These are phyloP conservation scores for Pestalotiopsis fici DNA, from an alignment of 2,329 filamentous ascomycete genomes.

Conservation along the genomic window DNA sequence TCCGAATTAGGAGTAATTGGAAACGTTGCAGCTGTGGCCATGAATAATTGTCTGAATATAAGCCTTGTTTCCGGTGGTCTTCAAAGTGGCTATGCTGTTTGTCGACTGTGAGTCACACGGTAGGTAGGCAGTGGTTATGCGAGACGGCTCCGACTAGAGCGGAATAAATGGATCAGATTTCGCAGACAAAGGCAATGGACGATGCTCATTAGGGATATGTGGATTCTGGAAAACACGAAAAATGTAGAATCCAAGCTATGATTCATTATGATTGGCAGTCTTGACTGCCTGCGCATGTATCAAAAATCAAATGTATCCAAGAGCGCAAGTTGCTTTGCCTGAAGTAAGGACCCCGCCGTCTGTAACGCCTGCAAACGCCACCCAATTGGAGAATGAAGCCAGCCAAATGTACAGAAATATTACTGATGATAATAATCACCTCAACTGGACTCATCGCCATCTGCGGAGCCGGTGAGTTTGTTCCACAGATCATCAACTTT, in stretches of 20 bases:
- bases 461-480: conserved; percentile 36
- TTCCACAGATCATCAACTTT: conserved; percentile 48
- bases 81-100: not conserved
- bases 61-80: not conserved
- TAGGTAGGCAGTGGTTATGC: not conserved
- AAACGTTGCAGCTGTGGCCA: not conserved
- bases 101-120: not conserved
- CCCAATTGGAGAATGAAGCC: not conserved
- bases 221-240: not conserved
- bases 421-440: not conserved
- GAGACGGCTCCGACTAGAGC: not conserved
- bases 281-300: not conserved
- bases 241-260: not conserved
- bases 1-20: not conserved
- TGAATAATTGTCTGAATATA: not conserved
- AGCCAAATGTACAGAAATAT: not conserved
- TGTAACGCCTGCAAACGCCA: not conserved
- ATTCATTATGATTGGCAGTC: not conserved
- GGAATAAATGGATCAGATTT: not conserved
- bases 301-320: not conserved
- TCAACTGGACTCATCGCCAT: not conserved
- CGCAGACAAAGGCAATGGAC: not conserved
- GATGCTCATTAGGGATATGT: not conserved
- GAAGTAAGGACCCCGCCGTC: not conserved
- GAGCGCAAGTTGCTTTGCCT: not conserved